Percentiles rank a stretch among this genome's conserved stretches.
phyloP scores from a whole-genome alignment of 306 rosid genomes.

The Oemleria cerasiformis region DNA sequence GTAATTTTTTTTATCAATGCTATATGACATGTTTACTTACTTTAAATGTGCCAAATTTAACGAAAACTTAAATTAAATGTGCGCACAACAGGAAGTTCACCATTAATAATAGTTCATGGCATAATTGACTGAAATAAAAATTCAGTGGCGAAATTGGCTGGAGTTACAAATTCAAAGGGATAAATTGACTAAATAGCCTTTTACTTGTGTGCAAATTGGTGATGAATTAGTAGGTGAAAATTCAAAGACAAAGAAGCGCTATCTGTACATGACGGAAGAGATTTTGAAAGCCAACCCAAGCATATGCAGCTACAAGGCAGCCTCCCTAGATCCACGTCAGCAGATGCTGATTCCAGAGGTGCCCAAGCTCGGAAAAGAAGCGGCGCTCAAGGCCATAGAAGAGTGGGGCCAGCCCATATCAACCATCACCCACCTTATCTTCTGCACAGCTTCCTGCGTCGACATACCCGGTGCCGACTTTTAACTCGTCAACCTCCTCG shows the following conservation, averaged over 20 bases:
- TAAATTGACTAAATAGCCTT: background rate
- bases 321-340: constrained; percentile 35
- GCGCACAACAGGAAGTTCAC: too few species aligned
- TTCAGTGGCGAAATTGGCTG: background rate
- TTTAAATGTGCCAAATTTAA: too few species aligned
- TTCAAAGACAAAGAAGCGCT: constrained; percentile 33
- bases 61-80: too few species aligned
- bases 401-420: constrained; percentile 43
- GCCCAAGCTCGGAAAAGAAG: constrained; percentile 42
- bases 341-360: constrained; percentile 30
- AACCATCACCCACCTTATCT: constrained; percentile 39
- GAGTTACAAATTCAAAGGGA: too few species aligned
- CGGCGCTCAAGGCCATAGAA: constrained; percentile 35
- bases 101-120: too few species aligned
- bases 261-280: constrained; percentile 25
- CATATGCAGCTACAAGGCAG: constrained; percentile 13
- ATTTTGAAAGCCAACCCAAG: constrained; percentile 34
- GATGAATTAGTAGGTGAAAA: constrained; percentile 24
- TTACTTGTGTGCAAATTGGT: background rate
- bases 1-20: too few species aligned
- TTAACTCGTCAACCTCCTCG: constrained; percentile 33
- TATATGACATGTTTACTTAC: too few species aligned
- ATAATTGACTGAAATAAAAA: too few species aligned
- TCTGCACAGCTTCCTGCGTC: constrained; percentile 34
- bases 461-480: constrained; percentile 45